Evolutionary conservation across 768 basidiomycete species (phyloP), one percentile per base, ranked within the genome.

Genomic region (Xerocomellus amylosporus): DNA sequence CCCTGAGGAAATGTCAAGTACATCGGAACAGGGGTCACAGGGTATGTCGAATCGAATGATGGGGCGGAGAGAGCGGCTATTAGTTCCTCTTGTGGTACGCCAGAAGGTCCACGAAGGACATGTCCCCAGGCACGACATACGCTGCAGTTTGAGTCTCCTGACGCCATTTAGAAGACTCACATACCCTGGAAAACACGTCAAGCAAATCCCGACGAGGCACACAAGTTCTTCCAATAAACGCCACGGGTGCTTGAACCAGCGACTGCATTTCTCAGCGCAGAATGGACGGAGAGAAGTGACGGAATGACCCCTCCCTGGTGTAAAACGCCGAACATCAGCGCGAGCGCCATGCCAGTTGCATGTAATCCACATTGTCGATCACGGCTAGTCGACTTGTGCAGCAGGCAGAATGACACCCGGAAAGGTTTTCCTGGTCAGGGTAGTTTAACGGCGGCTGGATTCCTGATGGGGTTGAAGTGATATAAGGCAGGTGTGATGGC

Each of bases 291-390:
- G 31, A 75, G 59, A 30, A 71, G 64, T 19, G 75, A 75, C 7
- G 69, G 74, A 17, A 74, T 65, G n/a, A 76, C 63, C 17, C 74
- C 74, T 41, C 73, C 75, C 55, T 76, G 75, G 34, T 75, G 74
- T 30, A 75, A 51, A 42, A 76, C 6, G 14, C 74, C 75, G 36
- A 74, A 76, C 13, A 75, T 53, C 5, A 69, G n/a, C 1, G 63
- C 60, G 4, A 74, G 64, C 4, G 56, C 46, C 14, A 58, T 1
- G 38, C n/a, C n/a, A n/a, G n/a, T 76, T 76, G 20, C 64, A 65
- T 19, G 50, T 44, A 39, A 65, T 54, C 68, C 72, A 73, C 74
- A 36, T 30, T 8, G 19, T 31, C 47, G 28, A 22, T 8, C 39
- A 41, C 26, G 0, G n/a, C 56, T 20, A 5, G 22, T 53, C n/a